A percentile compares a stretch with the other conserved stretches of the same genome.
Conservation (phyloP, 306 rosid genomes). For the Rosa chinensis region DNA sequence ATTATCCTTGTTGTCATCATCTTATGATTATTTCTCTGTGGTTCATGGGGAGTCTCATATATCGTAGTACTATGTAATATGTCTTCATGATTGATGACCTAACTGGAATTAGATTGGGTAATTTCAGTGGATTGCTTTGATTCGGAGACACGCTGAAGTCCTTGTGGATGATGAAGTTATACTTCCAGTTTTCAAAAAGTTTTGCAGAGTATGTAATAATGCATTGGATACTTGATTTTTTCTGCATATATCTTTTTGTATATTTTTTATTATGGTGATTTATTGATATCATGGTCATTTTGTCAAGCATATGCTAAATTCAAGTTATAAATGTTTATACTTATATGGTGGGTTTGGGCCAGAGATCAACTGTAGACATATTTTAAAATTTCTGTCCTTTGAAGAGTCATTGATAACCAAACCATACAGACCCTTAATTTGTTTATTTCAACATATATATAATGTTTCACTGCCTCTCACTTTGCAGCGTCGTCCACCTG, state of each 20-base stretch:
- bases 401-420: background rate
- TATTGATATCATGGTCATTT: background rate
- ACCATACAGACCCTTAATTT: background rate
- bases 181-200: slow-evolving; percentile 60
- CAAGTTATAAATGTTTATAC: background rate
- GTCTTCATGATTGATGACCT: slow-evolving; percentile 21
- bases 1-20: background rate
- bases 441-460: slow-evolving; percentile 17
- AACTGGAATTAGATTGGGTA: slow-evolving; percentile 37
- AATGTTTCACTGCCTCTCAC: slow-evolving; percentile 30
- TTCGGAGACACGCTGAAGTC: slow-evolving; percentile 84
- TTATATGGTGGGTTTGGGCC: background rate
- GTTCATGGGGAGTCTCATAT: slow-evolving; percentile 16
- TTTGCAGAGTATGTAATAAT: slow-evolving; percentile 62
- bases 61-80: background rate
- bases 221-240: slow-evolving; percentile 6
- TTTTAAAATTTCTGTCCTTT: background rate
- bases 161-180: slow-evolving; percentile 67
- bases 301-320: background rate
- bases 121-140: slow-evolving; percentile 81
- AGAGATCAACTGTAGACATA: background rate
- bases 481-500: slow-evolving; percentile 93
- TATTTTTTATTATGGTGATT: no score
- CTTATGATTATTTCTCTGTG: background rate
- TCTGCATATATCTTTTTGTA: background rate